These are phyloP conservation scores for Neurospora pannonica DNA, from an alignment of 495 filamentous ascomycete genomes.

Conservation along the genomic window DNA sequence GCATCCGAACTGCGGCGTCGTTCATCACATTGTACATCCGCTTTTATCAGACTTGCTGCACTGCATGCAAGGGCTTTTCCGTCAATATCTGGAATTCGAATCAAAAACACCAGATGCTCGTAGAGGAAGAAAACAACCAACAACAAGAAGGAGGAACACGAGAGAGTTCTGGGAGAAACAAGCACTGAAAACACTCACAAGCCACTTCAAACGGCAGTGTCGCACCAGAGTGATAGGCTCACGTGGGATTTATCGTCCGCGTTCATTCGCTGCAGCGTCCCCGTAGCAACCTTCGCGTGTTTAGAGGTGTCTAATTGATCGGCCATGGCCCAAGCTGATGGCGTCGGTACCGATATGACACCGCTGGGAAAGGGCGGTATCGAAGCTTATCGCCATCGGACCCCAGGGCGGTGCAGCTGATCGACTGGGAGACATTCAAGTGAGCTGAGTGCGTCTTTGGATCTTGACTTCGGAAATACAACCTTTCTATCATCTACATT, in stretches of 20 bases:
- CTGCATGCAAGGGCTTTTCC: background rate
- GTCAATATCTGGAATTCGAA: background rate
- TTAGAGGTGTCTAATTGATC: background rate
- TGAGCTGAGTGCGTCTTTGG: background rate
- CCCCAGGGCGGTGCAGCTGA: background rate
- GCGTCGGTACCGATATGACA: background rate
- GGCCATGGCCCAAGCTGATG: background rate
- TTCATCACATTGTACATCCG: background rate
- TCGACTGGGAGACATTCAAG: background rate
- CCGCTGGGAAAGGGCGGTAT: background rate
- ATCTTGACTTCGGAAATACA: background rate
- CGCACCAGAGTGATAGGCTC: background rate
- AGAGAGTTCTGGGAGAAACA: background rate
- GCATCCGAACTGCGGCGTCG: background rate
- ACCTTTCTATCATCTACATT: background rate
- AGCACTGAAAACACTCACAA: background rate
- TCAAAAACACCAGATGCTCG: background rate
- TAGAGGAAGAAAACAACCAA: background rate
- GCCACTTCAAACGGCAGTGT: background rate
- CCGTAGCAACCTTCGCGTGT: background rate
- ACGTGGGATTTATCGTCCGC: background rate
- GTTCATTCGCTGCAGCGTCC: background rate
- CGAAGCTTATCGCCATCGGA: background rate
- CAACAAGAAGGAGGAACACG: background rate
- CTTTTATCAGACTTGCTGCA: background rate